These are phyloP conservation scores for Raffaelea ambrosiae DNA, from an alignment of 2,329 filamentous ascomycete genomes.

Conservation along the genomic window DNA sequence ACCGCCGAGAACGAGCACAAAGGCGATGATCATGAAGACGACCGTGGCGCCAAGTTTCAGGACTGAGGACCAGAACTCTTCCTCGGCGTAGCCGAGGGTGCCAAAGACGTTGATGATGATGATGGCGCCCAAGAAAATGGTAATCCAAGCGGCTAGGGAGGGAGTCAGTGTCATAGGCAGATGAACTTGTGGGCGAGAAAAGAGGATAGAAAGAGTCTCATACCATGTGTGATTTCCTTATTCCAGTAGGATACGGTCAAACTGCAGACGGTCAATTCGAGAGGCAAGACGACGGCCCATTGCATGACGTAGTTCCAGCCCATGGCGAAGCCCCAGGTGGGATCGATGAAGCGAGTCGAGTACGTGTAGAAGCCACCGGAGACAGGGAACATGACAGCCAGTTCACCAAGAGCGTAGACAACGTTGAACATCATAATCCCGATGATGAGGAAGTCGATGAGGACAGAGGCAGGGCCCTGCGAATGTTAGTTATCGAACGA, in stretches of 20 bases:
- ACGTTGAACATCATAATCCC: conserved; percentile 54
- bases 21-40: conserved; percentile 55
- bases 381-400: conserved; percentile 46
- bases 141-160: conserved; percentile 40
- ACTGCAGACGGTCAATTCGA: conserved; percentile 39
- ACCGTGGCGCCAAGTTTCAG: conserved; percentile 50
- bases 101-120: conserved; percentile 49
- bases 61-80: conserved; percentile 50
- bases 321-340: conserved; percentile 44
- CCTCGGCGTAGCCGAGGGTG: conserved; percentile 45
- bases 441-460: conserved; percentile 45
- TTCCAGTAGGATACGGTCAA: conserved; percentile 43
- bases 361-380: conserved; percentile 52
- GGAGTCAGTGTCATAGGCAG: conserved; percentile 2
- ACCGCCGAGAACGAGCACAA: conserved; percentile 51
- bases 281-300: conserved; percentile 37
- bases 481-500: not conserved
- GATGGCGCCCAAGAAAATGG: conserved; percentile 44
- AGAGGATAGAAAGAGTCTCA: not conserved
- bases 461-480: conserved; percentile 32
- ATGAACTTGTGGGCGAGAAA: not conserved
- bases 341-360: conserved; percentile 48
- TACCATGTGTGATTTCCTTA: conserved; percentile 28
- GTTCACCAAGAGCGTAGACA: conserved; percentile 52
- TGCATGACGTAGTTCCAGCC: conserved; percentile 43